A percentile compares a stretch with the other conserved stretches of the same genome.
Conservation (phyloP, 768 basidiomycete genomes). For the Hemileccinum impolitum region DNA sequence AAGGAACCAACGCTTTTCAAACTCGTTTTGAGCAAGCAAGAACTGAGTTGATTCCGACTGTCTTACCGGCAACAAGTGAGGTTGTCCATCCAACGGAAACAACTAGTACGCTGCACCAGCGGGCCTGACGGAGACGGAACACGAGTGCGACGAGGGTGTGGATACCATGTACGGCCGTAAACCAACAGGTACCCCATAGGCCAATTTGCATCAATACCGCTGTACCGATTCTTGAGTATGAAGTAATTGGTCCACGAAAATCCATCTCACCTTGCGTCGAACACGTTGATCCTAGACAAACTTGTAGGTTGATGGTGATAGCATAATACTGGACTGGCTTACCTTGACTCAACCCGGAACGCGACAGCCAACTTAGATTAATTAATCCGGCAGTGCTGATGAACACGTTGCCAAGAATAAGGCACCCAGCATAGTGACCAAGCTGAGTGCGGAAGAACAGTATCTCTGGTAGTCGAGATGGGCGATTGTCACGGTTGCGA, state of each 20-base stretch:
- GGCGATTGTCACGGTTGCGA: slow-evolving; percentile 25
- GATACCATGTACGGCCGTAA: slow-evolving; percentile 59
- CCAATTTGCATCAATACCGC: slow-evolving; percentile 60
- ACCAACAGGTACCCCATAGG: slow-evolving; percentile 59
- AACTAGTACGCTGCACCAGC: slow-evolving; percentile 41
- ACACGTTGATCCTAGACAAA: slow-evolving; percentile 44
- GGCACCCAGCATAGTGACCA: slow-evolving; percentile 63
- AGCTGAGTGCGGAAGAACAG: slow-evolving; percentile 71
- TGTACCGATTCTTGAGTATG: slow-evolving; percentile 22
- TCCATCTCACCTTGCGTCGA: slow-evolving; percentile 51
- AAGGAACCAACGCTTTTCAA: slow-evolving; percentile 36
- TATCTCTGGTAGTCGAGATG: slow-evolving; percentile 39
- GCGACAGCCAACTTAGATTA: slow-evolving; percentile 46
- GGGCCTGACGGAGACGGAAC: slow-evolving; percentile 50
- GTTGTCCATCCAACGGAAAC: slow-evolving; percentile 54
- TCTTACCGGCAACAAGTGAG: slow-evolving; percentile 49
- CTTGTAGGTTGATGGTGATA: slow-evolving; percentile 1
- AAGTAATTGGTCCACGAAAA: not conserved
- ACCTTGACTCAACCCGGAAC: slow-evolving; percentile 49
- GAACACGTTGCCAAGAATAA: slow-evolving; percentile 58
- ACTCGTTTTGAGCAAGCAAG: not conserved
- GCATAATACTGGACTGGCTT: slow-evolving; percentile 6
- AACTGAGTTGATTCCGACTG: not conserved
- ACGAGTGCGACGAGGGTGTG: slow-evolving; percentile 70
- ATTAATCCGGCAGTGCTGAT: slow-evolving; percentile 53